Conservation (phyloP, 768 basidiomycete species). For the Phylloporus sp. region DNA sequence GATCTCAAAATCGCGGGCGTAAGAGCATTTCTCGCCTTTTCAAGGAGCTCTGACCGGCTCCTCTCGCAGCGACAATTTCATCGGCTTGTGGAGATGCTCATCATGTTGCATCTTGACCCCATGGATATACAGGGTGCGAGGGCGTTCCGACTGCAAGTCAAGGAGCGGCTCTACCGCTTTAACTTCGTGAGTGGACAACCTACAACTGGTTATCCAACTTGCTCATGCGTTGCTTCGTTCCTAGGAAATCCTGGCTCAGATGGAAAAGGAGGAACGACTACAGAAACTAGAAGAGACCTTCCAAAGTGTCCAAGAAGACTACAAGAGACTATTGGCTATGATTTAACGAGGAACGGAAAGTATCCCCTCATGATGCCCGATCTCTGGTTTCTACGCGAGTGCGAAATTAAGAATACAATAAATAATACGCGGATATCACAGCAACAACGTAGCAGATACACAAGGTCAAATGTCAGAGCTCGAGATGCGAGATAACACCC, state of each 20-base stretch:
- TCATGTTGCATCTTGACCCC: conserved; percentile 65
- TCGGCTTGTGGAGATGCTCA: conserved; percentile 87
- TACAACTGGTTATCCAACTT: background rate
- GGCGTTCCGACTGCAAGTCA: conserved; percentile 85
- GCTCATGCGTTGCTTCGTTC: background rate
- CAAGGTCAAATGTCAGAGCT: conserved; percentile 4
- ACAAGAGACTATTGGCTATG: conserved; percentile 68
- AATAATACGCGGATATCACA: conserved; percentile 16
- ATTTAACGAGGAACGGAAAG: conserved; percentile 22
- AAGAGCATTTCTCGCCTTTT: conserved; percentile 17
- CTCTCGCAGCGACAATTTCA: conserved; percentile 80
- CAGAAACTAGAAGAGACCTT: conserved; percentile 93
- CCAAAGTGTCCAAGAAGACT: conserved; percentile 79
- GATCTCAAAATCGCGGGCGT: conserved; percentile 90
- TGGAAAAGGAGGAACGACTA: conserved; percentile 81
- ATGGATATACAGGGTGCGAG: conserved; percentile 48
- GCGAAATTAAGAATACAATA: conserved; percentile 21
- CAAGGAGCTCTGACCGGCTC: background rate
- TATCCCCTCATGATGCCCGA: conserved; percentile 8
- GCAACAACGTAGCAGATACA: conserved; percentile 17
- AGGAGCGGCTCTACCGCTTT: conserved; percentile 91
- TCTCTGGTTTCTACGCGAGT: conserved; percentile 1
- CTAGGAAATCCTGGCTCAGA: conserved; percentile 82
- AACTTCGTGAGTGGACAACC: conserved; percentile 67
- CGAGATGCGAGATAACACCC: background rate